Evolutionary conservation across 768 basidiomycete species (phyloP).

Genomic region (Auriscalpium microsporum): DNA sequence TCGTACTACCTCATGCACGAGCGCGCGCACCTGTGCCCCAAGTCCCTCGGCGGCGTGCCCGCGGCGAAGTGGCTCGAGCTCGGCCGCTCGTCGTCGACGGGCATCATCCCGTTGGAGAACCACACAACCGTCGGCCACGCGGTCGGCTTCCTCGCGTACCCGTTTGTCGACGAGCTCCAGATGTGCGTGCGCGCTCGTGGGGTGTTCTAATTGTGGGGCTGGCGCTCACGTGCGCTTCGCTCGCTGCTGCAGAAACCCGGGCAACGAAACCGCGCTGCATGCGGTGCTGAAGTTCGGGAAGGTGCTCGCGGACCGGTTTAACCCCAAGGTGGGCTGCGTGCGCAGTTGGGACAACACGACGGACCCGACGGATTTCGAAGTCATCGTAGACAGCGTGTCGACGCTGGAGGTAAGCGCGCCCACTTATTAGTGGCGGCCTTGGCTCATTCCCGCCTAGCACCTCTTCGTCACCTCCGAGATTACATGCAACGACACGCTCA

Average conservation of each 20-base stretch:
- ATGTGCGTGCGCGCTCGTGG: slow-evolving; percentile 32
- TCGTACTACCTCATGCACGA: slow-evolving; percentile 53
- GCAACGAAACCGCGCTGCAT: slow-evolving; percentile 44
- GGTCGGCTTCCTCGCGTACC: slow-evolving; percentile 60
- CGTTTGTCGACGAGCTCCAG: slow-evolving; percentile 51
- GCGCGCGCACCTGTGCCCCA: slow-evolving; percentile 38
- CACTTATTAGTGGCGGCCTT: background rate
- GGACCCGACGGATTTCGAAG: slow-evolving; percentile 53
- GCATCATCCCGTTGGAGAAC: slow-evolving; percentile 39
- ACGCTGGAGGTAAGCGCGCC: slow-evolving; percentile 35
- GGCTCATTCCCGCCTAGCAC: slow-evolving; percentile 20
- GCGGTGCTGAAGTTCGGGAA: slow-evolving; percentile 48
- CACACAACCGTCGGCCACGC: slow-evolving; percentile 50
- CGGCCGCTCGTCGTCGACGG: slow-evolving; percentile 41
- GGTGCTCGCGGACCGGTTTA: slow-evolving; percentile 48
- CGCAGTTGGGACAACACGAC: slow-evolving; percentile 47
- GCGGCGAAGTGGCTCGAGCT: slow-evolving; percentile 47
- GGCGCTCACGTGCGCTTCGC: no score
- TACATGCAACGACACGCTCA: slow-evolving; percentile 48
- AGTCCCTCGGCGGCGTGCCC: slow-evolving; percentile 24
- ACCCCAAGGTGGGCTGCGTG: slow-evolving; percentile 53
- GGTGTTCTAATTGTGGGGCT: no score
- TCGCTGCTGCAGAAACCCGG: slow-evolving; percentile 35
- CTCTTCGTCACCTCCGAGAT: slow-evolving; percentile 27
- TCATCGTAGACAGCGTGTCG: slow-evolving; percentile 76